Base-by-base conservation (phyloP, 2,329 filamentous ascomycete genomes). In the Nigrospora oryzae region DNA sequence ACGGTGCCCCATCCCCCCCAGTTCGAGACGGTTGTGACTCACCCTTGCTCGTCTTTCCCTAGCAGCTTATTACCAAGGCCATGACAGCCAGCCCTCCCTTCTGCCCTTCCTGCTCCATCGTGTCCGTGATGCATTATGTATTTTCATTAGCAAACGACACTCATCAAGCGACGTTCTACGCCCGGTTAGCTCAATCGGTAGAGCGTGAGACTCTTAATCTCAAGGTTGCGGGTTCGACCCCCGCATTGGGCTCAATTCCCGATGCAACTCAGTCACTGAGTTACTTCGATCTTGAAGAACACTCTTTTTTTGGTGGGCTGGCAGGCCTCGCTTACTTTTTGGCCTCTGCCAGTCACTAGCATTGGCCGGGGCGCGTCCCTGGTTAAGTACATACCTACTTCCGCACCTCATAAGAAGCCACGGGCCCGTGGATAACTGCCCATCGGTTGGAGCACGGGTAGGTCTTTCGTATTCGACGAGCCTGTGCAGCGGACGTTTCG, bases 121-220 rank as follows among this genome's bases (percentile, higher is more conserved):
- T 4, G 3, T 7, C 16, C n/a, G 6, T 5, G 4, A 19, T 2
- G 6, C 3, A 23, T 34, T 16, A 34, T 41, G 19, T 3, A 3
- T 1, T 13, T 13, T 4, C 5, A 30, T 39, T 30, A 11, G 15
- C 4, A 10, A 2, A 1, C 7, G 5, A 3, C 11, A 3, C 3
- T 8, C 30, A 40, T 4, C 11, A 14, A 40, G 8, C 2, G 19
- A 19, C 11, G 15, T 16, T 36, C 34, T 11, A 35, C 15, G 46
- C 71, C 71, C 65, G 70, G 71, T 69, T 79, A 79, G 75, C 75
- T 79, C 75, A 79, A 79, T 79, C 74, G 74, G 75, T 81, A 82
- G 78, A 82, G 77, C 77, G 77, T 81, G 72, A 79, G 78, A 81
- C 79, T 82, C 79, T 70, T 70, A 68, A 57, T 77, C 53, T 57